Percentiles rank a stretch among this genome's conserved stretches.
Conservation (phyloP, 768 basidiomycete species). For the Candolleomyces eurysporus region DNA sequence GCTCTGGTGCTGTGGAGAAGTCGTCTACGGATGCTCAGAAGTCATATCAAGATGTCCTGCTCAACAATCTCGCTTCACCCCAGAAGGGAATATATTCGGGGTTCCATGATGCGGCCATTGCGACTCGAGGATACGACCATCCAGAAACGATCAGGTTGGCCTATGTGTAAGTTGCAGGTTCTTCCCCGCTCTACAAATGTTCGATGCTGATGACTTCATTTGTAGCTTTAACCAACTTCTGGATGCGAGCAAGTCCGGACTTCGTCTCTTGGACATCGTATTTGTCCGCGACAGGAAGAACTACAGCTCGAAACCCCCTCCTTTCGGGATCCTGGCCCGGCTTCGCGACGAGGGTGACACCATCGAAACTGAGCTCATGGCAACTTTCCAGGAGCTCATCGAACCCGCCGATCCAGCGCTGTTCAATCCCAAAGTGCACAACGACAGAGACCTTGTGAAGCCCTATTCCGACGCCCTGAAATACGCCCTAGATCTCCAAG, state of each 20-base stretch:
- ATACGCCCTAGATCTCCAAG: too few relatives aligned
- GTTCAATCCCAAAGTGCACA: too few relatives aligned
- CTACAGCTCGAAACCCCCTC: not conserved
- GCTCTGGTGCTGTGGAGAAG: conserved; percentile 24
- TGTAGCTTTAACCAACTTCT: conserved; percentile 64
- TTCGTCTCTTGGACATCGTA: conserved; percentile 39
- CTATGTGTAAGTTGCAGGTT: conserved; percentile 52
- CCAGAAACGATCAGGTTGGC: conserved; percentile 43
- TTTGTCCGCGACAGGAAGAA: conserved; percentile 20
- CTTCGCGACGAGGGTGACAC: too few relatives aligned
- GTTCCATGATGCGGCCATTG: conserved; percentile 52
- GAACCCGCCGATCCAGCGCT: too few relatives aligned
- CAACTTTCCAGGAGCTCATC: too few relatives aligned
- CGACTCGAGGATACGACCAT: too few relatives aligned
- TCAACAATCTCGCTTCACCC: conserved; percentile 50
- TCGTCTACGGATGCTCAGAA: conserved; percentile 28
- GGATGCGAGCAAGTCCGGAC: conserved; percentile 69
- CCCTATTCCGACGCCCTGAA: too few relatives aligned
- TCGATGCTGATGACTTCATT: not conserved
- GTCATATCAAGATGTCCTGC: conserved; percentile 43
- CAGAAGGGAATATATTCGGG: conserved; percentile 59
- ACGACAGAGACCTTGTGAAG: too few relatives aligned
- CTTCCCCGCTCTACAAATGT: not conserved
- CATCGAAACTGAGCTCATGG: too few relatives aligned
- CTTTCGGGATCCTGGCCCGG: conserved; percentile 35